These are phyloP conservation scores for Candida piceae DNA, from an alignment of 805 yeast genomes.

Conservation along the genomic window DNA sequence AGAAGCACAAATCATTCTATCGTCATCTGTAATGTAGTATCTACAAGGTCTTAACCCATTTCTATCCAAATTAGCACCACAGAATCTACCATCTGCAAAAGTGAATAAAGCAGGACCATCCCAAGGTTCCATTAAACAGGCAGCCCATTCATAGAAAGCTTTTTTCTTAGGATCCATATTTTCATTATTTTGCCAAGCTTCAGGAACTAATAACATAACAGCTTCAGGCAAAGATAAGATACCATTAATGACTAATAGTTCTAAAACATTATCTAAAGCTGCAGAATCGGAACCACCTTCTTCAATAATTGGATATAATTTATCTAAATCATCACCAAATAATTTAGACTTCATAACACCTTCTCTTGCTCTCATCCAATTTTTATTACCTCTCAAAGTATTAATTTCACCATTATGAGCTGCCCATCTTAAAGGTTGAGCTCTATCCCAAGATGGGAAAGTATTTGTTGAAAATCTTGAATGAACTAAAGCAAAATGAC, in stretches of 20 bases:
- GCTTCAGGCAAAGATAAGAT: conserved; percentile 93
- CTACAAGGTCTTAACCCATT: conserved; percentile 98
- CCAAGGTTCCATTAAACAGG: conserved; percentile 99
- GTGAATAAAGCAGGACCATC: conserved; percentile 98
- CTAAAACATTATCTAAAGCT: conserved; percentile 93
- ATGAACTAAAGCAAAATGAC: conserved; percentile 94
- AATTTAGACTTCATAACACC: conserved; percentile 87
- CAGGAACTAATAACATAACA: conserved; percentile 94
- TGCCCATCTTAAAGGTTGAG: conserved; percentile 95
- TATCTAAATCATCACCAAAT: conserved; percentile 88
- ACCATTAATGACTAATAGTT: conserved; percentile 86
- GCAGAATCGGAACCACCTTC: conserved; percentile 99
- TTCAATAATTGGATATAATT: conserved; percentile 90
- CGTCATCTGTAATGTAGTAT: conserved; percentile 90
- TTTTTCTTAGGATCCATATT: conserved; percentile 85
- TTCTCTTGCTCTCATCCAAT: conserved; percentile 99
- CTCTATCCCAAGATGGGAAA: conserved; percentile 99
- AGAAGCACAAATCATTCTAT: conserved; percentile 94
- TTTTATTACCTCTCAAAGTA: conserved; percentile 94
- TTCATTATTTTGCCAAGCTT: conserved; percentile 91
- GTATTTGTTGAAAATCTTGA: conserved; percentile 97
- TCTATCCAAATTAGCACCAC: conserved; percentile 97
- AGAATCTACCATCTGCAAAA: conserved; percentile 94
- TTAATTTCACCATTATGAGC: conserved; percentile 99
- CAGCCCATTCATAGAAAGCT: conserved; percentile 99